Evolutionary conservation across 805 yeast genomes (phyloP).

Genomic region (Brettanomyces nanus): DNA sequence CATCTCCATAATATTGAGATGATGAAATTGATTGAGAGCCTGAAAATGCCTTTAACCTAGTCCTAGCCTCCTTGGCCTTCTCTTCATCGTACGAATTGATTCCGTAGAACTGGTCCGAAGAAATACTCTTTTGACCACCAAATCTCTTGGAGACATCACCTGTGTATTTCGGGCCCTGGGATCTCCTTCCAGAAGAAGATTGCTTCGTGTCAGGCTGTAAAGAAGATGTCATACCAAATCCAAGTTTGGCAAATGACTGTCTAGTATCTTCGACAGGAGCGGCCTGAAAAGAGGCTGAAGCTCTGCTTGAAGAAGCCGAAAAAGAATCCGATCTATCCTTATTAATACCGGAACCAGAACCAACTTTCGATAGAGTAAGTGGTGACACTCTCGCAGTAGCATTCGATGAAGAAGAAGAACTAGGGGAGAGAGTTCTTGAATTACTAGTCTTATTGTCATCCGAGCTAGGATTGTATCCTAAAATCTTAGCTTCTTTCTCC

Average conservation of each 20-base stretch:
- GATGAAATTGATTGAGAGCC: slow-evolving; percentile 92
- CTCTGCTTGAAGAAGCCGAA: slow-evolving; percentile 4
- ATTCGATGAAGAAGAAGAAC: slow-evolving; percentile 3
- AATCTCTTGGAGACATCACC: slow-evolving; percentile 72
- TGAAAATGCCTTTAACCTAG: slow-evolving; percentile 72
- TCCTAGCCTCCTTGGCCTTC: slow-evolving; percentile 70
- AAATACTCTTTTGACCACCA: slow-evolving; percentile 88
- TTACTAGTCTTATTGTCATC: slow-evolving; percentile 6
- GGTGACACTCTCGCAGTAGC: slow-evolving; percentile 8
- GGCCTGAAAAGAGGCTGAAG: slow-evolving; percentile 12
- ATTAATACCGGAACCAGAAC: not conserved
- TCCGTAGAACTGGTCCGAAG: slow-evolving; percentile 92
- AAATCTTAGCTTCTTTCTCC: slow-evolving; percentile 54
- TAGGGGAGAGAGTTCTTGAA: not conserved
- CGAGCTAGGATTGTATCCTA: slow-evolving; percentile 42
- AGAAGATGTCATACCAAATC: slow-evolving; percentile 81
- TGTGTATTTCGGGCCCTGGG: slow-evolving; percentile 42
- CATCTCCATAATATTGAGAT: slow-evolving; percentile 83
- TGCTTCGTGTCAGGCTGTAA: slow-evolving; percentile 14
- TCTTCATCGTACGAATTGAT: slow-evolving; percentile 74
- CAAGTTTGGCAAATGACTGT: slow-evolving; percentile 71
- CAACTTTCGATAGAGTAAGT: slow-evolving; percentile 11
- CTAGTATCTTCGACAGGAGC: slow-evolving; percentile 38
- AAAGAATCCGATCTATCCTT: slow-evolving; percentile 1
- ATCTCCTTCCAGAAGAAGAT: slow-evolving; percentile 11